Conservation (phyloP, 1,139 yeast species). For the Saccharomycopsis hybrid region DNA sequence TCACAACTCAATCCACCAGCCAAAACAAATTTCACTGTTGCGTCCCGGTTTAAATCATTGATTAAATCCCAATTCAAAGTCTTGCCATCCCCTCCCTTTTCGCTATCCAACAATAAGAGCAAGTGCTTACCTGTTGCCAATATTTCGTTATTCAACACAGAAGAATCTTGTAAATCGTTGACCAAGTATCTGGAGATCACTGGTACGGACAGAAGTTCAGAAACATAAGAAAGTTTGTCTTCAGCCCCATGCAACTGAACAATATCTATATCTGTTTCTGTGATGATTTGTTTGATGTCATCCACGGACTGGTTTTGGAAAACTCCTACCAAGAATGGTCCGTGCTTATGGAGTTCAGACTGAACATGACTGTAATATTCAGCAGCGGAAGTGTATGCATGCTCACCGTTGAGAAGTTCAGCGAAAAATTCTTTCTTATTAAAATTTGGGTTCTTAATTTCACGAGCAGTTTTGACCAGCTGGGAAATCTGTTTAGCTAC, state of each 20-base stretch:
- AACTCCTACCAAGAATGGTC: slow-evolving; percentile 84
- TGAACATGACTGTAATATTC: slow-evolving; percentile 33
- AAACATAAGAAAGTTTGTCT: slow-evolving; percentile 47
- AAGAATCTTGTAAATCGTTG: slow-evolving; percentile 33
- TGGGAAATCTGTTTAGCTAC: slow-evolving; percentile 51
- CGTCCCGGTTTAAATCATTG: slow-evolving; percentile 31
- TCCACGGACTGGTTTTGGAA: slow-evolving; percentile 74
- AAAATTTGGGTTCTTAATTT: slow-evolving; percentile 7
- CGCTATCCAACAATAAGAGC: slow-evolving; percentile 74
- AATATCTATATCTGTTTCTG: slow-evolving; percentile 54
- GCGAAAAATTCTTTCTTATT: neutral
- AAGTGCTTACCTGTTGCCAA: slow-evolving; percentile 32
- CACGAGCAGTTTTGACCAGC: slow-evolving; percentile 28
- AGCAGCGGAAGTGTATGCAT: neutral
- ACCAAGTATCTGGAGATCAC: slow-evolving; percentile 74
- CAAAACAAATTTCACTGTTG: slow-evolving; percentile 42
- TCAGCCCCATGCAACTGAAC: slow-evolving; percentile 91
- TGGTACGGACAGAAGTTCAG: slow-evolving; percentile 40
- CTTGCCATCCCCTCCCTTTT: slow-evolving; percentile 87
- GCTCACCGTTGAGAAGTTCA: neutral
- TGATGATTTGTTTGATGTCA: slow-evolving; percentile 41
- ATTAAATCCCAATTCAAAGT: slow-evolving; percentile 64
- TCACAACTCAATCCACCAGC: slow-evolving; percentile 88
- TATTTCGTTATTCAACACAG: slow-evolving; percentile 22
- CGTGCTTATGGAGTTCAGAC: slow-evolving; percentile 36